Evolutionary conservation across 345 rosid species (phyloP), one percentile per base, ranked within the genome.

Genomic region (Cardamine chenopodiifolia): DNA sequence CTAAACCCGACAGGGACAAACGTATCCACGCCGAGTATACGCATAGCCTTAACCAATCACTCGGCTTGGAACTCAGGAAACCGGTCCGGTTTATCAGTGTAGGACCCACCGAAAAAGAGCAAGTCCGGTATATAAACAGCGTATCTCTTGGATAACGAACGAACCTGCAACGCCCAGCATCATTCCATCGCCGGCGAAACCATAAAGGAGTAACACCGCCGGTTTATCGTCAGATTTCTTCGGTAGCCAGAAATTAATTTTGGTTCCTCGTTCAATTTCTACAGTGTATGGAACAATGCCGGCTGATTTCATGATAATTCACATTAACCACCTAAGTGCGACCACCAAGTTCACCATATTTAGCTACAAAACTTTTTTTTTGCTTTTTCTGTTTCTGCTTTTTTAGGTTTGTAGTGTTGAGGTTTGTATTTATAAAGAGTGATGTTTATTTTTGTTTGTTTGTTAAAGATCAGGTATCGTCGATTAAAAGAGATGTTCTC

Each of bases 131-230:
- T 86, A 82, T 82, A 91, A 76, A 91, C 78, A 68, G 89, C 86
- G 88, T 85, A 91, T 54, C 73, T 77, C 31, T 78, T 79, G 37
- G 64, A 55, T 18, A 88, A 26, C 66, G 87, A 73, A 17, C 92
- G 92, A 1, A 85, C 89, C 79, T 91, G 97, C 82, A 91, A 91
- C 73, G 88, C 95, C 92, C 95, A 91, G 5, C 67, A 89, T 85
- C 7, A 91, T 80, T 3, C 95, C 97, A 31, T 91, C 97, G 2
- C 80, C 86, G 1, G 97, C 95, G 64, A 91, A 91, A 23, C 97
- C 97, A 50, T 91, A 95, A 47, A 91, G 78, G 12, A 91, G 79
- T 17, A 89, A 88, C 9, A 91, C 84, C 1, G 75, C 92, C 5
- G 90, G 92, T 68, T 91, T 53, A 78, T 87, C 11, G 19, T 62